A percentile compares a stretch with the other conserved stretches of the same genome.
phyloP scores from a whole-genome alignment of 177 flowering plant species.

The Vitis hybrid region DNA sequence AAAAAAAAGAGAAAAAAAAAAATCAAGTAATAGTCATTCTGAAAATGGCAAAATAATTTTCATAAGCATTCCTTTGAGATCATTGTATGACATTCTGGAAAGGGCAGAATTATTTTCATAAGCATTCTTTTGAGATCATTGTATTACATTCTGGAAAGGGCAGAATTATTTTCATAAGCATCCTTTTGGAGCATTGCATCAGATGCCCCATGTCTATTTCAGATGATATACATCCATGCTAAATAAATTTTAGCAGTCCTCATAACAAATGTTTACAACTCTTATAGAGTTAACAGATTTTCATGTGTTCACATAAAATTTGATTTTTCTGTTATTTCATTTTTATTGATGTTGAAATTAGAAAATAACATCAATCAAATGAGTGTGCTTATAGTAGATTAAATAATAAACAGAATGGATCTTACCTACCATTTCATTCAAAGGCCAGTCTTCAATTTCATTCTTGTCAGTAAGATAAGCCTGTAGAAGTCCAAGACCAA shows the following conservation, averaged over 20 bases:
- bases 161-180: no score
- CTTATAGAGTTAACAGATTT: neutral
- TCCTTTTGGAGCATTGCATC: neutral
- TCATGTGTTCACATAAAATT: neutral
- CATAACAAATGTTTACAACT: neutral
- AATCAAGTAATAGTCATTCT: no score
- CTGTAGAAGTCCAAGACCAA: constrained; percentile 63
- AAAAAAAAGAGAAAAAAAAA: no score
- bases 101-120: neutral
- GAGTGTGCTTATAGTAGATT: no score
- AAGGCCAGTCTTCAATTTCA: constrained; percentile 54
- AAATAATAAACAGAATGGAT: constrained; percentile 9
- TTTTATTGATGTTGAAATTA: neutral
- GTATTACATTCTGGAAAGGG: no score
- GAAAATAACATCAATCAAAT: constrained; percentile 1
- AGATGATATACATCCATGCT: neutral
- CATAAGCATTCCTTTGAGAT: no score
- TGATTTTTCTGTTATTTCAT: neutral
- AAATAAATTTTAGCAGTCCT: neutral
- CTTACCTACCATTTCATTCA: constrained; percentile 93
- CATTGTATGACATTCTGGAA: no score
- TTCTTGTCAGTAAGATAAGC: constrained; percentile 50
- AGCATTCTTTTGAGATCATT: neutral
- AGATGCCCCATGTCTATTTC: neutral
- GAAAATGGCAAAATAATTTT: no score